A percentile compares a stretch with the other conserved stretches of the same genome.
Evolutionary conservation across 805 yeast species (phyloP).

Genomic region (Huiozyma naganishii): DNA sequence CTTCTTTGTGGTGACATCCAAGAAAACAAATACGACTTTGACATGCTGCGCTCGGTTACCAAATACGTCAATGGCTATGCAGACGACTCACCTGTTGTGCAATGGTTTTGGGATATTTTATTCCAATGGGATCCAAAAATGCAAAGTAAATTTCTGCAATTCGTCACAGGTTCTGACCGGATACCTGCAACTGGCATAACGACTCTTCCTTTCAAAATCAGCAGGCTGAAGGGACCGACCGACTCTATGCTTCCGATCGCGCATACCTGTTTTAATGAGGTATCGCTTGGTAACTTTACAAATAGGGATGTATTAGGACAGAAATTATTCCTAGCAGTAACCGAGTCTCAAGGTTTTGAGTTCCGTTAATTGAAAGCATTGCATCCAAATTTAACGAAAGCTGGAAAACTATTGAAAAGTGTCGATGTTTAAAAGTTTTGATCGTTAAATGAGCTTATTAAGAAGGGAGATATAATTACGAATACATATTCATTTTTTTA

Average conservation of each 20-base stretch:
- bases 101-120: slow-evolving; percentile 80
- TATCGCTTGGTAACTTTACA: slow-evolving; percentile 61
- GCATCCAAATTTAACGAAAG: neutral
- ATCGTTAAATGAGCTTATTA: neutral
- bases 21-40: slow-evolving; percentile 41
- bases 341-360: slow-evolving; percentile 83
- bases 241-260: slow-evolving; percentile 62
- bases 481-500: neutral
- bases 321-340: slow-evolving; percentile 59
- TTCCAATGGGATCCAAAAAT: slow-evolving; percentile 31
- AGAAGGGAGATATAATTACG: neutral
- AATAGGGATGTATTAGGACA: slow-evolving; percentile 40
- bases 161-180: slow-evolving; percentile 85
- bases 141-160: slow-evolving; percentile 57
- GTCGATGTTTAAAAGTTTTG: no score
- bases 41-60: slow-evolving; percentile 58
- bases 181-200: slow-evolving; percentile 89
- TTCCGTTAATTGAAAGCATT: slow-evolving; percentile 20
- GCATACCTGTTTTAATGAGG: slow-evolving; percentile 91
- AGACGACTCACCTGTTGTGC: slow-evolving; percentile 32
- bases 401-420: no score
- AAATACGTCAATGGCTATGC: slow-evolving; percentile 57
- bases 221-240: slow-evolving; percentile 34
- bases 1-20: slow-evolving; percentile 70
- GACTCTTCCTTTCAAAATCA: slow-evolving; percentile 61